These are phyloP conservation scores for Vitis rupestris DNA, from an alignment of 164 flowering plant species.

Conservation along the genomic window DNA sequence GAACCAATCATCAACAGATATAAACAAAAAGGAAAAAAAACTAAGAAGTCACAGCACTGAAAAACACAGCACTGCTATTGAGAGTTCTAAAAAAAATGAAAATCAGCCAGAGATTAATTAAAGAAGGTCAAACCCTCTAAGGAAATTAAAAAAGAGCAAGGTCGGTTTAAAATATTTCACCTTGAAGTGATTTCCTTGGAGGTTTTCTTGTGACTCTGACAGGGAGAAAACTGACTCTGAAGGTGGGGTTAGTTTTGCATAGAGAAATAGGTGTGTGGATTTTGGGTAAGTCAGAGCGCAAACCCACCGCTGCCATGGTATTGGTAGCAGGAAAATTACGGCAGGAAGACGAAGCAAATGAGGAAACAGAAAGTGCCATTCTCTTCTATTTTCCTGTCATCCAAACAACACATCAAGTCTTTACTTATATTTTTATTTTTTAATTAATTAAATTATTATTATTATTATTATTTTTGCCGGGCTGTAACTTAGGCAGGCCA, in stretches of 20 bases:
- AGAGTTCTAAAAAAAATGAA: no score
- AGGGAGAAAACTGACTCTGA: slow-evolving; percentile 23
- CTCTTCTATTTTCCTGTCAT: background rate
- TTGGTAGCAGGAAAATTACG: slow-evolving; percentile 14
- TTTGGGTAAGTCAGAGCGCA: slow-evolving; percentile 24
- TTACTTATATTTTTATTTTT: no score
- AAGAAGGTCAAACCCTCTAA: background rate
- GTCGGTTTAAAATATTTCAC: slow-evolving; percentile 14
- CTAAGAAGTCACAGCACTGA: no score
- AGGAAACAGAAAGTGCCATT: slow-evolving; percentile 12
- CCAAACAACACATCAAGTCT: no score
- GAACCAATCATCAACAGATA: no score
- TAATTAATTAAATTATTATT: no score
- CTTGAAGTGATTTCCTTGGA: slow-evolving; percentile 27
- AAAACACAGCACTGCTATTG: no score
- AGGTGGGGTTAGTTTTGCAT: background rate
- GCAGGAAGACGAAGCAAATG: slow-evolving; percentile 20
- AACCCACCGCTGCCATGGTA: slow-evolving; percentile 24
- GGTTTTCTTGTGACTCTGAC: slow-evolving; percentile 24
- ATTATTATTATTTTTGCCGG: no score
- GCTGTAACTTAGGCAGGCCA: no score
- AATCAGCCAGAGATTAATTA: background rate
- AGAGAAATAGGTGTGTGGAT: slow-evolving; percentile 11
- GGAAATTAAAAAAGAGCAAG: background rate
- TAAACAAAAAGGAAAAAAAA: no score